These are phyloP conservation scores for Wickerhamomyces sp. DNA, from an alignment of 1,139 yeast genomes.

Conservation along the genomic window DNA sequence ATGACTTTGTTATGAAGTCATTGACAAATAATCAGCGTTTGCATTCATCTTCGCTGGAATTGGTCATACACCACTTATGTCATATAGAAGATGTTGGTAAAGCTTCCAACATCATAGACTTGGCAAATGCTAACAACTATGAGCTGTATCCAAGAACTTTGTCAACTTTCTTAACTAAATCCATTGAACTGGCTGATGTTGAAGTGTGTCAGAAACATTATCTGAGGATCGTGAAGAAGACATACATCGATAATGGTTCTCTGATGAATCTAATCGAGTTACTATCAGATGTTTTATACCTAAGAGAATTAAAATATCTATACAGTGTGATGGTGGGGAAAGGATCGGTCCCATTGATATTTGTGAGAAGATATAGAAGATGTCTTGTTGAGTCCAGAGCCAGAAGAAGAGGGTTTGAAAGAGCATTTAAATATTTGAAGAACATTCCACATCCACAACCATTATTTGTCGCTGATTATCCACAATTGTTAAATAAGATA, in stretches of 20 bases:
- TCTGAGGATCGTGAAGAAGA: constrained; percentile 3
- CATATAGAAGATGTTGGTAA: constrained; percentile 3
- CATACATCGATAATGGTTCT: constrained; percentile 13
- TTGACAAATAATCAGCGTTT: neutral
- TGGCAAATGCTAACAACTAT: neutral
- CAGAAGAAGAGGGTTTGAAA: constrained; percentile 4
- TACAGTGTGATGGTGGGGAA: constrained; percentile 3
- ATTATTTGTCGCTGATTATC: constrained; percentile 13
- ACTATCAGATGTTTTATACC: constrained; percentile 3
- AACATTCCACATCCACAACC: neutral
- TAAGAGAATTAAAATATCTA: constrained; percentile 11
- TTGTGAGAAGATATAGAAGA: constrained; percentile 5
- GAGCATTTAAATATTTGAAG: constrained; percentile 7
- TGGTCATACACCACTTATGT: constrained; percentile 10
- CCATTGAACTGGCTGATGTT: constrained; percentile 6
- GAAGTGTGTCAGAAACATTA: constrained; percentile 6
- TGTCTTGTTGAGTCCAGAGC: constrained; percentile 11
- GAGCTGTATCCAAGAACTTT: constrained; percentile 14
- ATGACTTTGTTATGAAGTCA: neutral
- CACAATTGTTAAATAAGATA: constrained; percentile 7
- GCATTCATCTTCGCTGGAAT: constrained; percentile 10
- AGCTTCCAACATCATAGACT: constrained; percentile 7
- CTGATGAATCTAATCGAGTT: constrained; percentile 11
- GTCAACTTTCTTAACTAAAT: constrained; percentile 7
- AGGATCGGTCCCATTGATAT: constrained; percentile 2